These are phyloP conservation scores for Coriaria nepalensis DNA, from an alignment of 306 rosid genomes.

Conservation along the genomic window DNA sequence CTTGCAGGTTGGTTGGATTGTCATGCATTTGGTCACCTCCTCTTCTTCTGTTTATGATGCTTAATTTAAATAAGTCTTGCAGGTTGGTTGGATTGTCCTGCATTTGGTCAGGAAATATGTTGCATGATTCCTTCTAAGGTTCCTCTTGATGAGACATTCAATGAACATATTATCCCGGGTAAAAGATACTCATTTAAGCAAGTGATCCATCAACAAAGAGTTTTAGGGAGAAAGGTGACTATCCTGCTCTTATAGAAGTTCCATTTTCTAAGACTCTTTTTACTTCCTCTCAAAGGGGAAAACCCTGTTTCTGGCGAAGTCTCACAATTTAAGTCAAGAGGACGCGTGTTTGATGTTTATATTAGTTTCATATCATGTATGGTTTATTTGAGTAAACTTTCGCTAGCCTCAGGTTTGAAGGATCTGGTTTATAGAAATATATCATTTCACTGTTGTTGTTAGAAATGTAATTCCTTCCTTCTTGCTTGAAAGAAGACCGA, in stretches of 20 bases:
- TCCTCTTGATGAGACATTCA: conserved; percentile 80
- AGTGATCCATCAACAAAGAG: conserved; percentile 92
- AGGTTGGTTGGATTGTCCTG: conserved; percentile 98
- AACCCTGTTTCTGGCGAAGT: too few relatives aligned
- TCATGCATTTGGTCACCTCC: conserved; percentile 64
- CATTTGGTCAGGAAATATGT: conserved; percentile 66
- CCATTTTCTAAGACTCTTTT: not conserved
- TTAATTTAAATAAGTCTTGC: conserved; percentile 10
- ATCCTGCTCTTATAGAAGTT: conserved; percentile 2
- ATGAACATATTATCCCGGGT: conserved; percentile 73
- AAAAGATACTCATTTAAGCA: conserved; percentile 98
- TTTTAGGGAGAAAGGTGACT: conserved; percentile 79
- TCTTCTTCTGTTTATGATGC: too few relatives aligned
- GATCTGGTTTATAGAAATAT: too few relatives aligned
- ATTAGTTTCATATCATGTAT: too few relatives aligned
- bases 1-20: conserved; percentile 95
- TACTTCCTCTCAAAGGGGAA: not conserved
- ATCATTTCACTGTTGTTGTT: too few relatives aligned
- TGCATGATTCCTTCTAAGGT: conserved; percentile 95
- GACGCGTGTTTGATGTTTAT: too few relatives aligned
- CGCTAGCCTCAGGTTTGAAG: too few relatives aligned
- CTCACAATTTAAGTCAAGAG: too few relatives aligned
- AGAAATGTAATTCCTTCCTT: too few relatives aligned
- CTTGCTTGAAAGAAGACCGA: too few relatives aligned
- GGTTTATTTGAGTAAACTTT: too few relatives aligned